phyloP scores from a whole-genome alignment of 2,329 filamentous ascomycete species.

The Daldinia sp. region DNA sequence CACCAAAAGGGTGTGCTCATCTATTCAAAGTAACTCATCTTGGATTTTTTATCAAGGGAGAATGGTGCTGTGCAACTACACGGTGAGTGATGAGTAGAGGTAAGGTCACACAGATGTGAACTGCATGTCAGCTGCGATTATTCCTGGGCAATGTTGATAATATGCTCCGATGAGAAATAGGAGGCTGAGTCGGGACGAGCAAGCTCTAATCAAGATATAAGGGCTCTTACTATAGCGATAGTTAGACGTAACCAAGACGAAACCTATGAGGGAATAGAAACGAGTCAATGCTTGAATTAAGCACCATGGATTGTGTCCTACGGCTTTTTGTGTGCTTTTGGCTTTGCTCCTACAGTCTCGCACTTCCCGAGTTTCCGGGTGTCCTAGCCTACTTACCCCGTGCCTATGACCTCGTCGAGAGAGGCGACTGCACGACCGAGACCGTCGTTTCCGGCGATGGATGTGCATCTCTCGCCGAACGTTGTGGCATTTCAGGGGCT shows the following conservation, averaged over 20 bases:
- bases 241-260: background rate
- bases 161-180: background rate
- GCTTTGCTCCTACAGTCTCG: background rate
- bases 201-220: background rate
- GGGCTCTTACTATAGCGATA: background rate
- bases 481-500: conserved; percentile 50
- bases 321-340: background rate
- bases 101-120: too few species aligned
- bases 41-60: background rate
- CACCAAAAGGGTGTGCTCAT: background rate
- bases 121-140: too few species aligned
- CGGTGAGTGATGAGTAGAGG: too few species aligned
- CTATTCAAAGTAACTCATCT: background rate
- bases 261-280: background rate
- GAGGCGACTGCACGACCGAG: background rate
- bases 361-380: background rate
- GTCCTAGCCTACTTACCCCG: background rate
- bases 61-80: background rate
- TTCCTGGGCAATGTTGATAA: too few species aligned
- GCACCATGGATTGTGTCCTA: background rate
- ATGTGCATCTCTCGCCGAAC: conserved; percentile 49
- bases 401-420: background rate
- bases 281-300: background rate
- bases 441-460: conserved; percentile 48
- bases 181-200: background rate